A percentile compares a stretch with the other conserved stretches of the same genome.
These are phyloP conservation scores for Ophiostoma montium DNA, from an alignment of 2,329 filamentous ascomycete genomes.

Conservation along the genomic window DNA sequence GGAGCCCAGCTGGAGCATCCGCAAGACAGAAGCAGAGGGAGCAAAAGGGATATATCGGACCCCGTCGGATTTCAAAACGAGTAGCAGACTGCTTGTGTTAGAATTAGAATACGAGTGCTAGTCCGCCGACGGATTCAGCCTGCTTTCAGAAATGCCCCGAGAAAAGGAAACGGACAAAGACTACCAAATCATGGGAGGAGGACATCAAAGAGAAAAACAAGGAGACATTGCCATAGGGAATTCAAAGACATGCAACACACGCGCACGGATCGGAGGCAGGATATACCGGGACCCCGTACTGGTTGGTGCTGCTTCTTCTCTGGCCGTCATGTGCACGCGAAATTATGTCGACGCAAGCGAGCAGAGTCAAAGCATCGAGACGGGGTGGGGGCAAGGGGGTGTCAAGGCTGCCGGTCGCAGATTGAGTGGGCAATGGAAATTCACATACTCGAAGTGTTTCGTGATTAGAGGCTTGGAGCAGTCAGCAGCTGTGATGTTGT, in stretches of 20 bases:
- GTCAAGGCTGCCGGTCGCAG: constrained; percentile 21
- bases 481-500: background rate
- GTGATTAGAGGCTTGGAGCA: no score
- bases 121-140: no score
- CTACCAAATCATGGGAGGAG: background rate
- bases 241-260: constrained; percentile 9
- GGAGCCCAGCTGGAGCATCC: background rate
- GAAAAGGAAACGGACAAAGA: constrained; percentile 2
- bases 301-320: no score
- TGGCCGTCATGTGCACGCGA: background rate
- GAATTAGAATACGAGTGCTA: background rate
- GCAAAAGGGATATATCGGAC: background rate
- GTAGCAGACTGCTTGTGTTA: background rate
- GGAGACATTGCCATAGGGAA: constrained; percentile 8
- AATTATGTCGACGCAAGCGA: background rate
- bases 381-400: constrained; percentile 15
- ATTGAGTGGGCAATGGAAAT: constrained; percentile 20
- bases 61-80: background rate
- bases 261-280: constrained; percentile 1
- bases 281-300: background rate
- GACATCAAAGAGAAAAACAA: constrained; percentile 3
- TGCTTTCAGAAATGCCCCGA: no score
- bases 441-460: constrained; percentile 31
- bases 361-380: background rate
- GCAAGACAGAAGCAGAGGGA: background rate